Evolutionary conservation across 306 rosid genomes (phyloP).

Genomic region (Oemleria cerasiformis): DNA sequence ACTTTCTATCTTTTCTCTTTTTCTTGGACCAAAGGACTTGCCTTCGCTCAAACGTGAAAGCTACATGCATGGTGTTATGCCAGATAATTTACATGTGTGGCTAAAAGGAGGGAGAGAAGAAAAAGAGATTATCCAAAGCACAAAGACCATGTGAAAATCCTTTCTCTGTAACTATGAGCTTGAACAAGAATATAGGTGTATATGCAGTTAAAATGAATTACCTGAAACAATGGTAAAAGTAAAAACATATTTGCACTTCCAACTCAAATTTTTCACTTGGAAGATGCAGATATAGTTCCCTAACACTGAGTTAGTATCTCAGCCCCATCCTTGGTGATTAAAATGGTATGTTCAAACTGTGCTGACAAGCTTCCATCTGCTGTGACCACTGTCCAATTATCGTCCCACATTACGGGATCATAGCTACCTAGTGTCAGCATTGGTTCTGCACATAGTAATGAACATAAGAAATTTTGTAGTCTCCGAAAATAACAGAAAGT

Average conservation of each 20-base stretch:
- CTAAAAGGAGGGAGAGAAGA: neutral
- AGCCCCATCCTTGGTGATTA: constrained; percentile 73
- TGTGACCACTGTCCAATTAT: constrained; percentile 90
- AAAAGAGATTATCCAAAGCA: neutral
- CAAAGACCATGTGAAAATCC: neutral
- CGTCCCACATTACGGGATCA: constrained; percentile 84
- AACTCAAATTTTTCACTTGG: constrained; percentile 6
- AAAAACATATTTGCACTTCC: constrained; percentile 24
- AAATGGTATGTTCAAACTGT: constrained; percentile 90
- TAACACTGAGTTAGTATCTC: constrained; percentile 78
- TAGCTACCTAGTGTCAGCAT: constrained; percentile 88
- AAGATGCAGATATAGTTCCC: constrained; percentile 30
- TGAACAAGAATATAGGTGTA: neutral
- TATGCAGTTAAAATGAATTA: neutral
- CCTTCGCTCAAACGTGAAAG: too few relatives aligned
- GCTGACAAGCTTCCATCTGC: constrained; percentile 90
- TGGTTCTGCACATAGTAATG: constrained; percentile 51
- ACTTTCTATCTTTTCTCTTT: too few relatives aligned
- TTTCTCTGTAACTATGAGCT: neutral
- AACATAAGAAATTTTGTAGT: neutral
- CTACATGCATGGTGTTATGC: too few relatives aligned
- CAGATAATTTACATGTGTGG: too few relatives aligned
- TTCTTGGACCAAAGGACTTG: too few relatives aligned
- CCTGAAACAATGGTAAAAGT: neutral
- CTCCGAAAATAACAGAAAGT: neutral